Evolutionary conservation across 495 filamentous ascomycete genomes (phyloP).

Genomic region (Penicillium argentinense): DNA sequence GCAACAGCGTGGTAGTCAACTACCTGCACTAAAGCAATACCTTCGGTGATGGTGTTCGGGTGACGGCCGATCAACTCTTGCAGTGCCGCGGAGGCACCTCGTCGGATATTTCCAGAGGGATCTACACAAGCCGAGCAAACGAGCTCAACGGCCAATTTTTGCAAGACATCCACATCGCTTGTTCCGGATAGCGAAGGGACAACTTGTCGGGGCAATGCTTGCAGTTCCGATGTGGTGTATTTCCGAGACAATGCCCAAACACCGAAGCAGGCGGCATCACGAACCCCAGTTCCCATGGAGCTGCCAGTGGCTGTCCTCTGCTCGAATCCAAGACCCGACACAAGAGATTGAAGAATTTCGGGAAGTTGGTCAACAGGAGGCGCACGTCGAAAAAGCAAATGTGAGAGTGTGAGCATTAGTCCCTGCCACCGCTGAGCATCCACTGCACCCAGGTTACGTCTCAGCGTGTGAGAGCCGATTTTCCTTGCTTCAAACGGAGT

Average conservation of each 20-base stretch:
- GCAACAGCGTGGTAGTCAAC: constrained; percentile 95
- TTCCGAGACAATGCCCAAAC: constrained; percentile 89
- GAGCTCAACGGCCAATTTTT: constrained; percentile 76
- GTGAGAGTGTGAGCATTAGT: constrained; percentile 79
- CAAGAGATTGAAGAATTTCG: constrained; percentile 67
- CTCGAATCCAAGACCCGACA: constrained; percentile 80
- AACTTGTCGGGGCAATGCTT: constrained; percentile 52
- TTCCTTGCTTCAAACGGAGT: constrained; percentile 36
- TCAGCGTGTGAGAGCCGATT: constrained; percentile 33
- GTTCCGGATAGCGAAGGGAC: constrained; percentile 29
- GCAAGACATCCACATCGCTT: constrained; percentile 53
- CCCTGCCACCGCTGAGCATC: constrained; percentile 90
- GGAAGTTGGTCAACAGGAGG: constrained; percentile 64
- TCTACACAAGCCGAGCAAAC: constrained; percentile 83
- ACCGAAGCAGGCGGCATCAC: constrained; percentile 94
- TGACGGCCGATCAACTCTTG: constrained; percentile 94
- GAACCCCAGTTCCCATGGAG: constrained; percentile 87
- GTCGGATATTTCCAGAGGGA: constrained; percentile 85
- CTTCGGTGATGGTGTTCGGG: constrained; percentile 75
- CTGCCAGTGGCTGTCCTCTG: constrained; percentile 76
- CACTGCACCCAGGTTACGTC: constrained; percentile 66
- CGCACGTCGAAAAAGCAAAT: constrained; percentile 77
- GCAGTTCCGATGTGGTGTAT: constrained; percentile 78
- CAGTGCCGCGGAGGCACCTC: constrained; percentile 87
- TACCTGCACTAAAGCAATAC: constrained; percentile 80